Conservation (phyloP, 2,329 filamentous ascomycete species). For the Botrytis medusae region DNA sequence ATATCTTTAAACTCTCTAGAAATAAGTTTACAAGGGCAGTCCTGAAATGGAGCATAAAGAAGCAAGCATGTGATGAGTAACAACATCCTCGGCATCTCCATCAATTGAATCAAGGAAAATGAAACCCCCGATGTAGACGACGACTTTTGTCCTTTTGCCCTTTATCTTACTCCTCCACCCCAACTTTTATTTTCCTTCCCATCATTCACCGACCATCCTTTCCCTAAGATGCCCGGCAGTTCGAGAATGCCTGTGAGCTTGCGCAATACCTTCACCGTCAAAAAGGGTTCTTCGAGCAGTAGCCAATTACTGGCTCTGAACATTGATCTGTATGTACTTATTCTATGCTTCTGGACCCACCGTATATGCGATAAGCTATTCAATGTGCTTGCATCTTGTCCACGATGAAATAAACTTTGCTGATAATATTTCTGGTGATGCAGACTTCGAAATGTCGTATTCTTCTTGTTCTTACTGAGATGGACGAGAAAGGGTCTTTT, state of each 20-base stretch:
- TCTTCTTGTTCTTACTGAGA: conserved; percentile 83
- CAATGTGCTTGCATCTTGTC: conserved; percentile 12
- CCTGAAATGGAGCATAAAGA: conserved; percentile 15
- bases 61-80: conserved; percentile 20
- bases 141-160: conserved; percentile 8
- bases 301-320: conserved; percentile 62
- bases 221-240: conserved; percentile 58
- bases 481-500: conserved; percentile 78
- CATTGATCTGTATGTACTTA: conserved; percentile 62
- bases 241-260: conserved; percentile 71
- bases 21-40: conserved; percentile 11
- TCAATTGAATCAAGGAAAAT: conserved; percentile 16
- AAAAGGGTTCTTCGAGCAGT: conserved; percentile 52
- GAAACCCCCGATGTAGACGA: conserved; percentile 13
- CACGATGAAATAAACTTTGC: not conserved
- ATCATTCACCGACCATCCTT: conserved; percentile 8
- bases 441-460: conserved; percentile 82
- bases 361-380: conserved; percentile 12
- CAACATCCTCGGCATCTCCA: conserved; percentile 21
- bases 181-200: conserved; percentile 10
- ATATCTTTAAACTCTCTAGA: not conserved
- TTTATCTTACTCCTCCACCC: not conserved
- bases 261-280: conserved; percentile 64
- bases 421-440: not conserved
- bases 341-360: conserved; percentile 16